These are phyloP conservation scores for Straminergon stramineum DNA, from an alignment of 225 moss, liverwort and hornwort genomes.

Conservation along the genomic window DNA sequence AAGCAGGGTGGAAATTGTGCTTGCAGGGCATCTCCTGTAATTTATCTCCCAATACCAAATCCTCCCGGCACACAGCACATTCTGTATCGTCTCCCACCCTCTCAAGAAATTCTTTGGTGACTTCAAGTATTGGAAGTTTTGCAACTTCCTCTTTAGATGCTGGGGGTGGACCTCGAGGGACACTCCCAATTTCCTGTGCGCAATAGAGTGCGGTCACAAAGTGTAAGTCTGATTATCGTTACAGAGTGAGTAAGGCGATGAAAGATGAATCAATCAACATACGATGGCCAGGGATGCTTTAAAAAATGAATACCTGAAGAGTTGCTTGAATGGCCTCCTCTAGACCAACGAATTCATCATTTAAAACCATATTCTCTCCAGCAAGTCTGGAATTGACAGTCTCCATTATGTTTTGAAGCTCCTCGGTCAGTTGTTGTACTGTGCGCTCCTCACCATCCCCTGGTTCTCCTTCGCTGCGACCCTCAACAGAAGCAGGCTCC, in stretches of 20 bases:
- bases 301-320: constrained; percentile 43
- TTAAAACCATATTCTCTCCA: constrained; percentile 12
- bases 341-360: constrained; percentile 57
- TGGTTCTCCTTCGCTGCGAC: constrained; percentile 17
- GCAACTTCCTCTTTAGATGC: constrained; percentile 95
- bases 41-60: constrained; percentile 53
- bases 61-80: constrained; percentile 86
- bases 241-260: background rate
- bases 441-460: constrained; percentile 24
- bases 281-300: background rate
- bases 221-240: background rate
- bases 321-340: constrained; percentile 93
- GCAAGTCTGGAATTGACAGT: constrained; percentile 23
- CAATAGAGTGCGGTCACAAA: background rate
- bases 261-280: background rate
- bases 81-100: constrained; percentile 56
- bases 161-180: constrained; percentile 80
- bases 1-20: constrained; percentile 79
- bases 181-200: constrained; percentile 59
- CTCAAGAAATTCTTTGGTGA: constrained; percentile 52
- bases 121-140: constrained; percentile 69
- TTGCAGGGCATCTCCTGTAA: constrained; percentile 99
- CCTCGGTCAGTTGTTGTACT: constrained; percentile 57
- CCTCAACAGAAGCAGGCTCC: background rate
- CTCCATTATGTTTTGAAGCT: constrained; percentile 55